Conservation (phyloP, 176 grass and related monocot species). For the Rhynchospora breviuscula region DNA sequence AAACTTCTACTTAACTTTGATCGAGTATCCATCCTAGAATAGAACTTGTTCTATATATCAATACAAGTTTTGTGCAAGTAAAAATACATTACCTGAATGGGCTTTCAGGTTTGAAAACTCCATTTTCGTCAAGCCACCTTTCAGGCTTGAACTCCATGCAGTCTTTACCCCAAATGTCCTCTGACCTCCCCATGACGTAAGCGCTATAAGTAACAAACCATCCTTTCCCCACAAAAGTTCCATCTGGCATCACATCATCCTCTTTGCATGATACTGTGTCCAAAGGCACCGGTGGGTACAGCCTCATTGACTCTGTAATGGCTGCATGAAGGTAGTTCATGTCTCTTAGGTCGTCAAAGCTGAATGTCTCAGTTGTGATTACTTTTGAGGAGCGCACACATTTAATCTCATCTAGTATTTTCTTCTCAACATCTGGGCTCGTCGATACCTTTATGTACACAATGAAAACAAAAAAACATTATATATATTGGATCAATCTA, state of each 20-base stretch:
- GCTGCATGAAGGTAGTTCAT: slow-evolving; percentile 41
- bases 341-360: slow-evolving; percentile 27
- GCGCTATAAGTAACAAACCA: slow-evolving; percentile 26
- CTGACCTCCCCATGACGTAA: slow-evolving; percentile 29
- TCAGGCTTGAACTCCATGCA: slow-evolving; percentile 31
- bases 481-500: too few species aligned
- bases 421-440: slow-evolving; percentile 13
- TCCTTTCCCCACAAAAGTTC: slow-evolving; percentile 37
- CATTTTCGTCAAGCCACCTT: slow-evolving; percentile 30
- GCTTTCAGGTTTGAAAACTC: slow-evolving; percentile 19
- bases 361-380: background rate
- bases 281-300: slow-evolving; percentile 34
- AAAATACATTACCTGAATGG: slow-evolving; percentile 30
- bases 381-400: background rate
- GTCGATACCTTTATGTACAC: slow-evolving; percentile 2
- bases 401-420: slow-evolving; percentile 24
- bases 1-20: background rate
- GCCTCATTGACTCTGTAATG: slow-evolving; percentile 37
- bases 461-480: background rate
- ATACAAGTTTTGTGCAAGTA: background rate
- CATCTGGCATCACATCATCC: slow-evolving; percentile 46
- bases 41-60: background rate
- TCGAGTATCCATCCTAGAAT: background rate
- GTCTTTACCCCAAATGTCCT: slow-evolving; percentile 30
- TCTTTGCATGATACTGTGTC: slow-evolving; percentile 38